These are phyloP conservation scores for Rhododendron simsii DNA, from an alignment of 148 eudicot genomes.

Conservation along the genomic window DNA sequence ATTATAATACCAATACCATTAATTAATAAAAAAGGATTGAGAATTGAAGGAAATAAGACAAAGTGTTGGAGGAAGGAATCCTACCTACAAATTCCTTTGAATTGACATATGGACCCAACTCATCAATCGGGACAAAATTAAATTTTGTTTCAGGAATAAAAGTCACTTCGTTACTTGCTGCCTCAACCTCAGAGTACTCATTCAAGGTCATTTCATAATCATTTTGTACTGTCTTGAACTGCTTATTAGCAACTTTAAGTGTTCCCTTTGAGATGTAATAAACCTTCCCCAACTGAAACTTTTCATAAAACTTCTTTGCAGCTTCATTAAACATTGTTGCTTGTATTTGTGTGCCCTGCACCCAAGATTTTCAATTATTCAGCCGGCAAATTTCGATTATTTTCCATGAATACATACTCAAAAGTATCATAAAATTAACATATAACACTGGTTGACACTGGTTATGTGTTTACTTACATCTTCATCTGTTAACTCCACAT, in stretches of 20 bases:
- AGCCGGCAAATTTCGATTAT: neutral
- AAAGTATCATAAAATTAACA: neutral
- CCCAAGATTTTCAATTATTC: conserved; percentile 1
- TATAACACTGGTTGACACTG: neutral
- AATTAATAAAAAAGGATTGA: neutral
- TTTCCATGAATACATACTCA: neutral
- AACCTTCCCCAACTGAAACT: conserved; percentile 79
- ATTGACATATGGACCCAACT: conserved; percentile 83
- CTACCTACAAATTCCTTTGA: conserved; percentile 77
- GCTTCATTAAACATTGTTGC: conserved; percentile 99
- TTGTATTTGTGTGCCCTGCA: conserved; percentile 95
- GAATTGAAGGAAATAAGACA: neutral
- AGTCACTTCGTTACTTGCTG: conserved; percentile 59
- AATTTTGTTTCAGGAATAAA: conserved; percentile 79
- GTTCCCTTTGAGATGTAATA: conserved; percentile 89
- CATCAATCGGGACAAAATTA: conserved; percentile 89
- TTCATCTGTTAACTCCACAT: conserved; percentile 93
- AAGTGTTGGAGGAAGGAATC: neutral
- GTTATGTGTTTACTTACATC: conserved; percentile 52
- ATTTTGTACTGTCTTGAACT: conserved; percentile 80
- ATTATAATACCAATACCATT: neutral
- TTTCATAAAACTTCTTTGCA: conserved; percentile 84
- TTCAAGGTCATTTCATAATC: conserved; percentile 96
- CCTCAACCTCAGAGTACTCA: conserved; percentile 81
- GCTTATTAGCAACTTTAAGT: conserved; percentile 87